Evolutionary conservation across 306 rosid species (phyloP), one percentile per base, ranked within the genome.

Genomic region (Erythrophleum fordii): DNA sequence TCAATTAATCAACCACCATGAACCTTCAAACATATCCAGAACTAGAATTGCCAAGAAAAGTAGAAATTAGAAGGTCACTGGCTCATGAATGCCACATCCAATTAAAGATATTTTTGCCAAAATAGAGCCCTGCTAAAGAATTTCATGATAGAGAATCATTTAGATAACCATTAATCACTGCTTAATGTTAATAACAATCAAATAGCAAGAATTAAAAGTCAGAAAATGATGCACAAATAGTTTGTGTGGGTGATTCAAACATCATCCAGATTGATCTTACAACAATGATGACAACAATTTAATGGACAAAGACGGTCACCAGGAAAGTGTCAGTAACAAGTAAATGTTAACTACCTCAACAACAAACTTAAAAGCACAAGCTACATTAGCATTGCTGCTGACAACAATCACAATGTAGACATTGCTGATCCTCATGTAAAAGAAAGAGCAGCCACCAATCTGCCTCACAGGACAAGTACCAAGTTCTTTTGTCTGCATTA

Each of bases 391-490:
- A 81, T 96, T 96, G 93, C 93, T 92, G 91, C 99, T 92, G 86
- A 96, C 99, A 62, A 96, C 99, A 81, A 93, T 96, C 87, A 91
- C 98, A 45, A 93, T 90, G 89, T 93, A 93, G 79, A 93, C 98
- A 59, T 95, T 95, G 89, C 99, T 96, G 67, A 96, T 90, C 89
- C 96, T 90, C 98, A 92, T 96, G 87, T 96, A 96, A 85, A 90
- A 90, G 92, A 96, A 96, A 71, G 98, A 91, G 85, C 98, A 93
- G 29, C 96, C 97, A 72, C 99, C 97, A 80, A 96, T 93, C 89
- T 96, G 97, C 88, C 97, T 89, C 81, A 96, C 99, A 59, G 99
- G 99, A 85, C 99, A 93, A 10, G 96, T 93, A 42, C 98, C 99
- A n/a, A 93, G 98, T 70, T 96, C 99, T 85, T 92, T 96, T 3